Evolutionary conservation across 352 stramenopile species (phyloP), one percentile per base, ranked within the genome.

Genomic region (Phytophthora citrophthora): DNA sequence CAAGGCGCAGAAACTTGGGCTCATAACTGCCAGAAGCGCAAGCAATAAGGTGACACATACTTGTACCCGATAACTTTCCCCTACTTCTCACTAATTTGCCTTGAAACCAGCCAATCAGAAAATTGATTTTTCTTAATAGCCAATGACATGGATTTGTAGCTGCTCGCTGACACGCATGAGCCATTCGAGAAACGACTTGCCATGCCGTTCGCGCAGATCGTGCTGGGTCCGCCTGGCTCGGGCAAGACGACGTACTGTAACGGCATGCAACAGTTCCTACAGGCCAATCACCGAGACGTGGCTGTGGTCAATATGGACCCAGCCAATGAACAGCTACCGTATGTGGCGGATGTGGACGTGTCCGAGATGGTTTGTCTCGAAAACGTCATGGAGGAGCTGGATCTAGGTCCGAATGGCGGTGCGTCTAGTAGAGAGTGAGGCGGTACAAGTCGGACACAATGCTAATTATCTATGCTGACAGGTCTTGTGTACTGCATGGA

Each of bases 201-300:
- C 36, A 91, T 93, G 85, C 82, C 85, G 63, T 93, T 90, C 64
- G 85, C 76, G 57, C 85, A 93, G 64, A 79, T 91, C 56, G 77
- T 93, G 63, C 66, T 91, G 32, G 85, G 85, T 1, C 85, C 85
- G 52, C 85, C 85, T 61, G 86, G 85, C 51, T 96, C 88, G 3
- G 97, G 97, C 51, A 99, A 99, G 79, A 99, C 95, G 16, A 99
- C 97, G 34, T 99, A 99, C 78, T 99, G 96, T 81, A 97, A 98
- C 66, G 93, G 91, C 36, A 98, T 99, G 81, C 93, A 99, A 83
- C 82, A 99, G 72, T 97, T 96, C 64, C 67, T 97, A 38, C 59
- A 81, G 47, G 79, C 77, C 15, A 88, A 88, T 45, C 62, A 72
- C 12, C 83, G 87, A 49, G 72, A 91, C 31, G 76, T 78, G 20